Percentiles rank a stretch among this genome's conserved stretches.
Evolutionary conservation across 1,284 basidiomycete genomes (phyloP).

Genomic region (Boletus calvinii): DNA sequence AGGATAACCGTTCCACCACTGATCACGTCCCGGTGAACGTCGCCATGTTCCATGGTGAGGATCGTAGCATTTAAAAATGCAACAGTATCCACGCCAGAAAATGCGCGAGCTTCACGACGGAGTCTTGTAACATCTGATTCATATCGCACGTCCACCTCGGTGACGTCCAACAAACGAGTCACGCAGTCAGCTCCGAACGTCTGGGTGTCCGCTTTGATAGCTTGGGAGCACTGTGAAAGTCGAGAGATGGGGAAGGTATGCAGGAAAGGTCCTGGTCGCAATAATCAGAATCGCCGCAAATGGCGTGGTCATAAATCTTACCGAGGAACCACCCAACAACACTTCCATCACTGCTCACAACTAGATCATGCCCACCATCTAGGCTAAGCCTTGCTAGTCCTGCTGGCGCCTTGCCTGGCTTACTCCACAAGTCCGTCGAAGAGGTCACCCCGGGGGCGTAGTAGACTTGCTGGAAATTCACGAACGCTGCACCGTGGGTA

Average conservation of each 20-base stretch:
- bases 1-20: constrained; percentile 49
- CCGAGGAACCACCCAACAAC: constrained; percentile 72
- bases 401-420: constrained; percentile 61
- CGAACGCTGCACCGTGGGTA: constrained; percentile 51
- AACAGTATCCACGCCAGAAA: constrained; percentile 44
- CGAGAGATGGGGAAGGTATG: constrained; percentile 58
- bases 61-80: constrained; percentile 66
- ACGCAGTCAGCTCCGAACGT: constrained; percentile 63
- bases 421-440: constrained; percentile 59
- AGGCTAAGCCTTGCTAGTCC: constrained; percentile 60
- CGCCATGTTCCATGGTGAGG: constrained; percentile 55
- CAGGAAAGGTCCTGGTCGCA: constrained; percentile 55
- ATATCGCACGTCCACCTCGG: constrained; percentile 58
- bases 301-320: constrained; percentile 29
- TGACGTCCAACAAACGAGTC: constrained; percentile 49
- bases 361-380: constrained; percentile 69
- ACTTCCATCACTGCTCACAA: constrained; percentile 60
- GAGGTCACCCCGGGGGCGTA: constrained; percentile 42
- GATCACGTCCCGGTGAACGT: constrained; percentile 44
- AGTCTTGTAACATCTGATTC: constrained; percentile 59
- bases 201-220: constrained; percentile 45
- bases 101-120: constrained; percentile 46
- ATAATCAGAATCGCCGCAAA: constrained; percentile 1
- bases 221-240: constrained; percentile 46
- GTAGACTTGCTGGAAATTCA: constrained; percentile 67